phyloP scores from a whole-genome alignment of 495 filamentous ascomycete genomes.

The Letharia columbiana region DNA sequence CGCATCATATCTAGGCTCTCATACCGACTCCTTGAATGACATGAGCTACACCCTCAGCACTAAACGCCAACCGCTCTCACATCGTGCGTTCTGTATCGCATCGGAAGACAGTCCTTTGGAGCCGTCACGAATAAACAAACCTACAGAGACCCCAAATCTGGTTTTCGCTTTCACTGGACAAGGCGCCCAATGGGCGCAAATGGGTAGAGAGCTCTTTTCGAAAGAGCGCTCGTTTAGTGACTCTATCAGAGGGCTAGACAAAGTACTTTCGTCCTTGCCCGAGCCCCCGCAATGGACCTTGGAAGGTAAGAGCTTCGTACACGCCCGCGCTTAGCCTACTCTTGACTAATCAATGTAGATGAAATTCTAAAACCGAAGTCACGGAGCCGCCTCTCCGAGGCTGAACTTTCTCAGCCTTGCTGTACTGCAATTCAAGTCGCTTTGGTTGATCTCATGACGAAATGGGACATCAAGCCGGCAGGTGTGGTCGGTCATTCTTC shows the following conservation, averaged over 20 bases:
- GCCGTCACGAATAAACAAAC: background rate
- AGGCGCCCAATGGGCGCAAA: constrained; percentile 59
- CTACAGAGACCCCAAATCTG: background rate
- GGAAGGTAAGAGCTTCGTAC: background rate
- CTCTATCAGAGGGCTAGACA: background rate
- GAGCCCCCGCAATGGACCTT: background rate
- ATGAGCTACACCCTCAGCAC: constrained; percentile 20
- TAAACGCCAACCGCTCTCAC: background rate
- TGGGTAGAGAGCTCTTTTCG: constrained; percentile 41
- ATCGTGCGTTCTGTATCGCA: constrained; percentile 11
- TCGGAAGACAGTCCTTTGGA: constrained; percentile 11
- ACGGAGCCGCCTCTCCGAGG: constrained; percentile 1
- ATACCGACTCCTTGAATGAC: constrained; percentile 3
- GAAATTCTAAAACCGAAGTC: constrained; percentile 9
- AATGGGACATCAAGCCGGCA: constrained; percentile 37
- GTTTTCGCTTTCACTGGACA: constrained; percentile 48
- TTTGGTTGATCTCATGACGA: constrained; percentile 36
- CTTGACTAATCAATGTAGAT: background rate
- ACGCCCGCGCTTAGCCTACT: too few species aligned
- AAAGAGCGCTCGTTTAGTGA: constrained; percentile 2
- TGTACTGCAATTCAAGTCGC: constrained; percentile 47
- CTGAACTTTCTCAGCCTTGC: constrained; percentile 33
- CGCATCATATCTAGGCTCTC: constrained; percentile 1
- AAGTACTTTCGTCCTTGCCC: background rate
- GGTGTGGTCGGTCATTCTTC: constrained; percentile 53